A percentile compares a stretch with the other conserved stretches of the same genome.
Evolutionary conservation across 75 land plant species (phyloP).

Genomic region (Gnetum montanum): DNA sequence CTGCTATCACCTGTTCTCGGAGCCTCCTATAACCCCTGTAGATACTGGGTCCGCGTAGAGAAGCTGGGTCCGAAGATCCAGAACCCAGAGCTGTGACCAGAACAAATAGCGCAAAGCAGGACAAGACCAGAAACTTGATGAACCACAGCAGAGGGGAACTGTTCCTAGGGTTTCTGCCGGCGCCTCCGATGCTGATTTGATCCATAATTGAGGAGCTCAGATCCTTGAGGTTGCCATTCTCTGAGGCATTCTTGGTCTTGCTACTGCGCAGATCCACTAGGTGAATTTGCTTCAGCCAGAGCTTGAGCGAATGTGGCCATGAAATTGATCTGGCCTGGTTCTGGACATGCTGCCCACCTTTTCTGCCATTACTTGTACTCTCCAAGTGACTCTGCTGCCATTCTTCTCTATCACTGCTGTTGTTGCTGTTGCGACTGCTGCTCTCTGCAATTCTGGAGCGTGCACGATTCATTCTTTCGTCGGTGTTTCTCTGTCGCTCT

Average conservation of each 20-base stretch:
- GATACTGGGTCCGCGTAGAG: not conserved
- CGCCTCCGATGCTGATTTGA: not conserved
- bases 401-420: constrained; percentile 1
- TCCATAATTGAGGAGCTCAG: too few species aligned
- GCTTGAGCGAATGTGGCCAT: not conserved
- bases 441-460: too few species aligned
- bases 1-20: constrained; percentile 35
- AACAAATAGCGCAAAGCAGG: not conserved
- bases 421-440: constrained; percentile 6
- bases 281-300: constrained; percentile 6
- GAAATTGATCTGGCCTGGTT: not conserved
- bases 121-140: not conserved
- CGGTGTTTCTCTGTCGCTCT: too few species aligned
- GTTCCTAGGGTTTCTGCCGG: not conserved
- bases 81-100: constrained; percentile 7
- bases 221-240: constrained; percentile 4
- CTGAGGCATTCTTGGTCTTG: not conserved
- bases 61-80: not conserved
- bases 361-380: not conserved
- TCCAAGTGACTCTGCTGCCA: not conserved
- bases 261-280: constrained; percentile 1
- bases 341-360: not conserved
- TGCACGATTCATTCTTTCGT: too few species aligned
- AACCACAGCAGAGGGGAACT: not conserved
- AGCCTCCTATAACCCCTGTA: constrained; percentile 9